Percentiles rank a stretch among this genome's conserved stretches.
Evolutionary conservation across 441 rosid genomes (phyloP).

Genomic region (Adansonia grandidieri): DNA sequence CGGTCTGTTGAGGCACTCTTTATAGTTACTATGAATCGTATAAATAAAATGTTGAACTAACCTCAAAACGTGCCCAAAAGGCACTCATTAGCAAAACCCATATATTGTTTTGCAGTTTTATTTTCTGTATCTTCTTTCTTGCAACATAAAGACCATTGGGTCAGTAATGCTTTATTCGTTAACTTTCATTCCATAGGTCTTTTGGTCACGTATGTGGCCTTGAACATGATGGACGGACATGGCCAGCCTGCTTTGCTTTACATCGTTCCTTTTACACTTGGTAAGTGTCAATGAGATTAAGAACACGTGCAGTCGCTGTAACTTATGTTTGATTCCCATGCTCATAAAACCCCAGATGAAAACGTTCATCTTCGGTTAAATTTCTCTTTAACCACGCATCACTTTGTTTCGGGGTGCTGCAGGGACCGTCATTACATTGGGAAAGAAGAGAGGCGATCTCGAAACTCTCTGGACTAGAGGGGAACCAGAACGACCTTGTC

Average conservation of each 20-base stretch:
- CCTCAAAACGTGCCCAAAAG: background rate
- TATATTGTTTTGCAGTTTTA: background rate
- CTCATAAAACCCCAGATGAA: constrained; percentile 4
- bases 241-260: constrained; percentile 87
- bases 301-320: background rate
- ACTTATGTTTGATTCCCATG: background rate
- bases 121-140: constrained; percentile 4
- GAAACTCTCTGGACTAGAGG: constrained; percentile 78
- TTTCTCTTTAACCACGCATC: background rate
- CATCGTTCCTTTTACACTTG: constrained; percentile 77
- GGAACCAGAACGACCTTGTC: constrained; percentile 73
- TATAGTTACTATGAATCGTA: too few relatives aligned
- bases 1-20: background rate
- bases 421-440: constrained; percentile 81
- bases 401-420: constrained; percentile 24
- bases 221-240: constrained; percentile 84
- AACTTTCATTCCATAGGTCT: constrained; percentile 48
- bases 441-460: constrained; percentile 88
- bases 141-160: background rate
- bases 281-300: constrained; percentile 41
- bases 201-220: constrained; percentile 71
- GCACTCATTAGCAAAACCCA: background rate
- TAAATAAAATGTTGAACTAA: background rate
- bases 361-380: background rate
- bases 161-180: background rate